Percentiles rank a stretch among this genome's conserved stretches.
These are phyloP conservation scores for Atalantia buxifolia DNA, from an alignment of 345 rosid genomes.

Conservation along the genomic window DNA sequence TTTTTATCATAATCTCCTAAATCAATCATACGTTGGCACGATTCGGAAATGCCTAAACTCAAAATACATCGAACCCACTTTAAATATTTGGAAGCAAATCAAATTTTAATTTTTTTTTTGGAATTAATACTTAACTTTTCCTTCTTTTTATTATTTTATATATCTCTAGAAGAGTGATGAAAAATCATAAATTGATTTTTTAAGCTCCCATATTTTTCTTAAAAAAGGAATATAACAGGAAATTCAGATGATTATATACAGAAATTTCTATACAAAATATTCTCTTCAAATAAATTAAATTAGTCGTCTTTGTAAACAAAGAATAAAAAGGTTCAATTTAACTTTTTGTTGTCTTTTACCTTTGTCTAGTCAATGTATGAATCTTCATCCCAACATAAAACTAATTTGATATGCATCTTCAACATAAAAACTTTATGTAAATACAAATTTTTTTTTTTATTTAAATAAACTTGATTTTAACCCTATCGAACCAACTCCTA, in stretches of 20 bases:
- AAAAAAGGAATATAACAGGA: not conserved
- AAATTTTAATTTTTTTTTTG: too few relatives aligned
- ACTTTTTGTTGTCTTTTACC: not conserved
- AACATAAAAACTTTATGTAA: not conserved
- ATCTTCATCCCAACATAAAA: too few relatives aligned
- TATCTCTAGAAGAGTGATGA: not conserved
- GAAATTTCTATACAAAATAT: too few relatives aligned
- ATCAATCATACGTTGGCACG: not conserved
- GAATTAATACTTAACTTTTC: too few relatives aligned
- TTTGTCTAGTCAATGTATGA: not conserved
- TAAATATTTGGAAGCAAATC: too few relatives aligned
- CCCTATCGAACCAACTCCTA: not conserved
- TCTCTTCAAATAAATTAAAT: too few relatives aligned
- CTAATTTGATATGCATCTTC: not conserved
- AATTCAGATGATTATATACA: too few relatives aligned
- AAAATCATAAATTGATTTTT: not conserved
- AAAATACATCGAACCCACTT: too few relatives aligned
- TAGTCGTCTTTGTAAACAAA: not conserved
- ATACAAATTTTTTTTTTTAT: not conserved
- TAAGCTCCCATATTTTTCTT: not conserved
- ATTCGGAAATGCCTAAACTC: accelerated
- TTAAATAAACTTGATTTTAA: not conserved
- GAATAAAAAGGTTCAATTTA: not conserved
- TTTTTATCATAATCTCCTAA: too few relatives aligned
- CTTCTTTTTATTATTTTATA: not conserved